Evolutionary conservation across 331 rosid species (phyloP).

Genomic region (Malus hybrid): DNA sequence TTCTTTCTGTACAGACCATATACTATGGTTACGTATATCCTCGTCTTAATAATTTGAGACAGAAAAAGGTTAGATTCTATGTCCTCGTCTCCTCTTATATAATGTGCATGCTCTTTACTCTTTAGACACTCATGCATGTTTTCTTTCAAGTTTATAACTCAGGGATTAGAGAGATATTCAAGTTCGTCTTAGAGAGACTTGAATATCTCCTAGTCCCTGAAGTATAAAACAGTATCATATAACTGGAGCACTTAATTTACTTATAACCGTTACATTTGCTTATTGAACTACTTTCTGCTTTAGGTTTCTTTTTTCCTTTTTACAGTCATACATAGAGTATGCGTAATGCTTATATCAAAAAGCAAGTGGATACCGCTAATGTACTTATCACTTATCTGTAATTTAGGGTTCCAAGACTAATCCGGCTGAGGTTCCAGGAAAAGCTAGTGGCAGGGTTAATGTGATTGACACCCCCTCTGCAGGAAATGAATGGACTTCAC

Average conservation of each 20-base stretch:
- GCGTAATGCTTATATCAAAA: too few relatives aligned
- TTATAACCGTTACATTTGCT: neutral
- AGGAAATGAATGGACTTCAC: slow-evolving; percentile 34
- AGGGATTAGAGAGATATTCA: neutral
- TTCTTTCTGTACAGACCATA: slow-evolving; percentile 48
- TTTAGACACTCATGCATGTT: neutral
- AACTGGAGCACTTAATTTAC: neutral
- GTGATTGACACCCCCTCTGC: slow-evolving; percentile 13
- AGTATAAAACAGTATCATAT: neutral
- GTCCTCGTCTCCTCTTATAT: neutral
- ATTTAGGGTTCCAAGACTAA: slow-evolving; percentile 20
- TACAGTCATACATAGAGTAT: too few relatives aligned
- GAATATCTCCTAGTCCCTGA: neutral
- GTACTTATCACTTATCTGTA: neutral
- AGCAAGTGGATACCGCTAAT: neutral
- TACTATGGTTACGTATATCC: slow-evolving; percentile 51
- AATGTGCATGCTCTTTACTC: neutral
- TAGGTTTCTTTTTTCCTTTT: neutral
- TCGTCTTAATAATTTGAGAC: slow-evolving; percentile 20
- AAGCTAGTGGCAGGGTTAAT: slow-evolving; percentile 24
- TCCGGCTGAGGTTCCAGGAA: slow-evolving; percentile 28
- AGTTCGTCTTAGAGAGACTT: neutral
- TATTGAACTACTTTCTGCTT: neutral
- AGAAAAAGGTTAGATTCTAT: slow-evolving; percentile 33
- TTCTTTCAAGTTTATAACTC: neutral